Evolutionary conservation across 495 filamentous ascomycete genomes (phyloP).

Genomic region (Daldinia grandis): DNA sequence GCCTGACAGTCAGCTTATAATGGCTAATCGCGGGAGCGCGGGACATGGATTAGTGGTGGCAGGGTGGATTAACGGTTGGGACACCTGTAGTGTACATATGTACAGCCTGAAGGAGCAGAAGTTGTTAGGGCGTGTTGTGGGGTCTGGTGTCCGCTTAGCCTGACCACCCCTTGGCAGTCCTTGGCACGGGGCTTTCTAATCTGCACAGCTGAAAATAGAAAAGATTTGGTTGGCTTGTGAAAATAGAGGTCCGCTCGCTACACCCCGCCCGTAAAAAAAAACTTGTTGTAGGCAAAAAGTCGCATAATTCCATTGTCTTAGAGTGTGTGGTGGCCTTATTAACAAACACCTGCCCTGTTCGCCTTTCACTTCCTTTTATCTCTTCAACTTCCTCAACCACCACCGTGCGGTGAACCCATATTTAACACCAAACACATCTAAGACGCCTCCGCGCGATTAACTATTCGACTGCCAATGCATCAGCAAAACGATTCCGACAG

Average conservation of each 20-base stretch:
- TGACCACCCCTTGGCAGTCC: neutral
- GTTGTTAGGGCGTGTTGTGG: neutral
- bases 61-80: constrained; percentile 16
- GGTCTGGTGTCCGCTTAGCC: constrained; percentile 7
- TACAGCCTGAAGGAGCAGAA: constrained; percentile 33
- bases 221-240: constrained; percentile 14
- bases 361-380: constrained; percentile 19
- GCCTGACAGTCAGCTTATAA: constrained; percentile 26
- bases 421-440: constrained; percentile 19
- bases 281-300: constrained; percentile 11
- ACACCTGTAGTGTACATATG: too few relatives aligned
- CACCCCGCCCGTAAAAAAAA: constrained; percentile 17
- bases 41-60: neutral
- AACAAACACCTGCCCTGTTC: neutral
- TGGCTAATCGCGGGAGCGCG: constrained; percentile 34
- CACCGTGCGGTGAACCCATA: constrained; percentile 43
- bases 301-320: constrained; percentile 7
- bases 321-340: constrained; percentile 3
- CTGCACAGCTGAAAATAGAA: constrained; percentile 28
- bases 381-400: constrained; percentile 36
- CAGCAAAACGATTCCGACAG: constrained; percentile 50
- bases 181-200: constrained; percentile 18
- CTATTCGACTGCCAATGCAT: constrained; percentile 54
- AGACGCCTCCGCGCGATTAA: constrained; percentile 16
- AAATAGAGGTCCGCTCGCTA: constrained; percentile 30